Conservation (phyloP, 345 rosid species). For the Geranium rotundifolium region DNA sequence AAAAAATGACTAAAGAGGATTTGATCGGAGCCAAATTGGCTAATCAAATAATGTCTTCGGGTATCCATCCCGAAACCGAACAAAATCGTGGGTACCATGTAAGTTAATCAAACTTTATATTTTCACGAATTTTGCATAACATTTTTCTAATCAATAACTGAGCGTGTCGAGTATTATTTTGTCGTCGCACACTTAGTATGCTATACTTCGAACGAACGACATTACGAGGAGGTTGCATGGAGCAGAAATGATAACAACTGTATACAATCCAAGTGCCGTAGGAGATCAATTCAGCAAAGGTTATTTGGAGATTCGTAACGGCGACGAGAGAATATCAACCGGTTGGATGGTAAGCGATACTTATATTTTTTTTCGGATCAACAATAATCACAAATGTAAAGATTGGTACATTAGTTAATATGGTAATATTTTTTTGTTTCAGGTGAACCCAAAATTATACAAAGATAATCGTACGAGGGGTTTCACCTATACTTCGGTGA, state of each 20-base stretch:
- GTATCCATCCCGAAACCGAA: conserved; percentile 3
- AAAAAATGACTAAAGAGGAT: conserved; percentile 20
- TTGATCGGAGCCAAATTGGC: conserved; percentile 12
- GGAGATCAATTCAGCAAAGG: neutral
- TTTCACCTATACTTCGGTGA: conserved; percentile 10
- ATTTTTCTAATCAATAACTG: no score
- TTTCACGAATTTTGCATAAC: neutral
- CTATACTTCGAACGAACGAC: conserved; percentile 2
- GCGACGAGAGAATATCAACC: conserved; percentile 5
- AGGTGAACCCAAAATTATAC: conserved; percentile 13
- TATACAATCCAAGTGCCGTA: neutral
- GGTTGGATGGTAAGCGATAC: conserved; percentile 13
- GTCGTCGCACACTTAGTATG: neutral
- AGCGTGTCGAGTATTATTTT: no score
- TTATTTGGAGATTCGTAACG: conserved; percentile 4
- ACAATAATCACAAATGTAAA: neutral
- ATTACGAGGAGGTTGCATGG: conserved; percentile 6
- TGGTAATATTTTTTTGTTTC: neutral
- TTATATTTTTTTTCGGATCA: neutral
- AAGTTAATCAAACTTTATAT: neutral
- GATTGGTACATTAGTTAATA: neutral
- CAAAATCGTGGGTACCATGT: conserved; percentile 16
- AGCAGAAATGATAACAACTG: neutral
- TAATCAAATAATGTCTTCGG: conserved; percentile 3
- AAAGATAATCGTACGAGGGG: conserved; percentile 9